Evolutionary conservation across 2,329 filamentous ascomycete species (phyloP).

Genomic region (Neopestalotiopsis clavispora): DNA sequence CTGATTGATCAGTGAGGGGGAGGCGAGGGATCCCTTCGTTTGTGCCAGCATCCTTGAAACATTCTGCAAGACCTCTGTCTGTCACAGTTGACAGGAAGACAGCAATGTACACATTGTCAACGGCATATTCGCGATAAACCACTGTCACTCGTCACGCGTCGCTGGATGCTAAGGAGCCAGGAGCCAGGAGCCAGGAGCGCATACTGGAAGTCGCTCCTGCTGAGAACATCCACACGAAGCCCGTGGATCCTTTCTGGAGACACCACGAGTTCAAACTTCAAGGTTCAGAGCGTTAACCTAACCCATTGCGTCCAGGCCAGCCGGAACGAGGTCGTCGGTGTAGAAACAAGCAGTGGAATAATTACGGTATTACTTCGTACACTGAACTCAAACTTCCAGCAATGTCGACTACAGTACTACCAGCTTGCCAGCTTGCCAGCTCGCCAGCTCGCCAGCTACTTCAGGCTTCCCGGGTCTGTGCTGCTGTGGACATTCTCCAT

Average conservation of each 20-base stretch:
- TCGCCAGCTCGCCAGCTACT: too few species aligned
- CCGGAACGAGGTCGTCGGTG: not conserved
- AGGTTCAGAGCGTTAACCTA: slow-evolving; percentile 5
- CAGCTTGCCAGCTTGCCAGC: too few species aligned
- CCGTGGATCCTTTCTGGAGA: not conserved
- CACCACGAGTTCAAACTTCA: not conserved
- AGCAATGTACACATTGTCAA: too few species aligned
- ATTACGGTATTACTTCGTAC: not conserved
- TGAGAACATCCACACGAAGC: not conserved
- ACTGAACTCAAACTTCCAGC: not conserved
- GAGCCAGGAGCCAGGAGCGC: too few species aligned
- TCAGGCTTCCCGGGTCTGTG: not conserved
- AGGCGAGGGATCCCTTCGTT: not conserved
- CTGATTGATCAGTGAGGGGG: not conserved
- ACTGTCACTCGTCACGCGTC: not conserved
- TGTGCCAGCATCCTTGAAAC: not conserved
- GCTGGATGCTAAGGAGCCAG: not conserved
- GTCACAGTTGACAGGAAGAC: not conserved
- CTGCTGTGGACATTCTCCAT: not conserved
- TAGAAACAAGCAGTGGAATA: not conserved
- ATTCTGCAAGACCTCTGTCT: not conserved
- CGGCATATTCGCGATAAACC: too few species aligned
- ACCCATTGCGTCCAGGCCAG: slow-evolving; percentile 3
- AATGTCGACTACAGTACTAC: not conserved
- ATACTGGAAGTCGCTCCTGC: not conserved